phyloP scores from a whole-genome alignment of 768 basidiomycete species.

The Clathrus columnatus region DNA sequence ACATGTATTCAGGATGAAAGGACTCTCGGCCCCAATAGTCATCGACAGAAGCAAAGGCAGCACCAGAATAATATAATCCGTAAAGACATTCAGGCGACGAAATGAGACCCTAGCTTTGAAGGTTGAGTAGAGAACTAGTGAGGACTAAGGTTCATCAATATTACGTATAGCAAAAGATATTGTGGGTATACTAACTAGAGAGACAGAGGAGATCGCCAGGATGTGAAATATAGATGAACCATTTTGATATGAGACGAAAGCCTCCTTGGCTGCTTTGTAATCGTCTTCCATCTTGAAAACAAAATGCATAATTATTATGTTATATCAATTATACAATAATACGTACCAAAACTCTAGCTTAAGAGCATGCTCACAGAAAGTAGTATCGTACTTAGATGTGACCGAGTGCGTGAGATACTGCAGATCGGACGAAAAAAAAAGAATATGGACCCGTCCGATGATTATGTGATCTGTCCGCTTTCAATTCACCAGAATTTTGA shows the following conservation, averaged over 20 bases:
- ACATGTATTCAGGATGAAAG: slow-evolving; percentile 40
- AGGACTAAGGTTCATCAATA: slow-evolving; percentile 38
- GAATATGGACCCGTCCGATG: no score
- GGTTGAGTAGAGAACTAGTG: slow-evolving; percentile 62
- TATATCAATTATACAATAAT: no score
- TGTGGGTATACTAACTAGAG: slow-evolving; percentile 43
- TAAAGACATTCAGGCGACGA: slow-evolving; percentile 28
- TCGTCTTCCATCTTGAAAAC: slow-evolving; percentile 2
- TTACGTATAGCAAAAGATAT: neutral
- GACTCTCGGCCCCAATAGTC: slow-evolving; percentile 60
- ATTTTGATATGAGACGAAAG: slow-evolving; percentile 65
- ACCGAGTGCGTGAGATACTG: no score
- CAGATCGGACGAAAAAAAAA: no score
- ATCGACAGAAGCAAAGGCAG: slow-evolving; percentile 76
- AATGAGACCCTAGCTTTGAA: slow-evolving; percentile 19
- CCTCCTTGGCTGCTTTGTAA: slow-evolving; percentile 77
- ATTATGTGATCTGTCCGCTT: no score
- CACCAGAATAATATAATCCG: slow-evolving; percentile 59
- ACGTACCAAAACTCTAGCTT: no score
- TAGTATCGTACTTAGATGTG: no score
- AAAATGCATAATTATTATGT: no score
- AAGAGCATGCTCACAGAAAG: no score
- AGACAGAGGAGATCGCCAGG: slow-evolving; percentile 57
- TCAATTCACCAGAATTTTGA: no score
- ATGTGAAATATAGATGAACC: slow-evolving; percentile 65